Evolutionary conservation across 768 basidiomycete genomes (phyloP).

Genomic region (Hortiboletus campestris): DNA sequence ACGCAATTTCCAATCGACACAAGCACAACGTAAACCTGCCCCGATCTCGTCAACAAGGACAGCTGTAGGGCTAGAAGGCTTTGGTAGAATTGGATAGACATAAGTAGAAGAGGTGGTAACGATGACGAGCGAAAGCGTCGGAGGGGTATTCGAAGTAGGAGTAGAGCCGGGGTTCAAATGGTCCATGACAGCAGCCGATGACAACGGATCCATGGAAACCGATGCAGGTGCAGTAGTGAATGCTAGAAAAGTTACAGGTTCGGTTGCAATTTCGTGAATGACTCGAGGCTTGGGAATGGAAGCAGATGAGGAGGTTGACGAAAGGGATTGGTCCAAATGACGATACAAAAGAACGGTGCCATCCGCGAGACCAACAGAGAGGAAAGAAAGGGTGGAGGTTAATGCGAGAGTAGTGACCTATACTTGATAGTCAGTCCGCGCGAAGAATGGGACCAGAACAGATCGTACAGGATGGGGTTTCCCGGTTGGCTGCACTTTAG

Average conservation of each 20-base stretch:
- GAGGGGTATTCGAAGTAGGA: conserved; percentile 23
- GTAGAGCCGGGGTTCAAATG: conserved; percentile 13
- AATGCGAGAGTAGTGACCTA: conserved; percentile 80
- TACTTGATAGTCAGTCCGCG: neutral
- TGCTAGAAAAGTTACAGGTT: conserved; percentile 91
- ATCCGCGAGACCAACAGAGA: conserved; percentile 92
- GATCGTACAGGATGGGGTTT: conserved; percentile 71
- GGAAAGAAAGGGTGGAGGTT: conserved; percentile 72
- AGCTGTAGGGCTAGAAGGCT: conserved; percentile 63
- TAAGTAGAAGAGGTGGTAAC: conserved; percentile 85
- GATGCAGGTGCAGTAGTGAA: conserved; percentile 51
- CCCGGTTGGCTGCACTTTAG: conserved; percentile 72
- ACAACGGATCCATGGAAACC: conserved; percentile 22
- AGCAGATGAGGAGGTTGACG: conserved; percentile 59
- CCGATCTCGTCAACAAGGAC: conserved; percentile 85
- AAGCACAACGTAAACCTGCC: conserved; percentile 78
- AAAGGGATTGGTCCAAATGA: conserved; percentile 87
- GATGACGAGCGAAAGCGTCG: conserved; percentile 68
- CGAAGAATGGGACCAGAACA: neutral
- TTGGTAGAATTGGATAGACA: conserved; percentile 70
- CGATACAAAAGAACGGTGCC: conserved; percentile 91
- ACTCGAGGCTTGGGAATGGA: conserved; percentile 85
- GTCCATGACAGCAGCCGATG: conserved; percentile 13
- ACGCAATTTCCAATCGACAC: conserved; percentile 68
- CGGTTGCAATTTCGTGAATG: conserved; percentile 78